Evolutionary conservation across 306 rosid genomes (phyloP).

Genomic region (Cicer cuneatum): DNA sequence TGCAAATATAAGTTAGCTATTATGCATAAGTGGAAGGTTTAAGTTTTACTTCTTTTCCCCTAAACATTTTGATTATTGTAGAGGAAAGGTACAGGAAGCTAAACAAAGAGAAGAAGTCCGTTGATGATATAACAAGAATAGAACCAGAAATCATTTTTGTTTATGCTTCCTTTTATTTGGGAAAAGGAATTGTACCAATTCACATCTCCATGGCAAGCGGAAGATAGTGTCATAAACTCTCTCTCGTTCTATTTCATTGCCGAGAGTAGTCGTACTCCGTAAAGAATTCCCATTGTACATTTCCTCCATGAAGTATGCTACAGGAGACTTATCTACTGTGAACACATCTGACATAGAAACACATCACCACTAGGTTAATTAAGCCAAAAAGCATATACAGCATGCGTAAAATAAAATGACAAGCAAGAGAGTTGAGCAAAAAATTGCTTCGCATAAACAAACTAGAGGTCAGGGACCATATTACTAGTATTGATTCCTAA

Average conservation of each 20-base stretch:
- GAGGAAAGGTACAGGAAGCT: slow-evolving; percentile 26
- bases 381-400: slow-evolving; percentile 2
- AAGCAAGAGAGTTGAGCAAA: slow-evolving; percentile 24
- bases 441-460: slow-evolving; percentile 6
- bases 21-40: slow-evolving; percentile 9
- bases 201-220: slow-evolving; percentile 99
- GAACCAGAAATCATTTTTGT: slow-evolving; percentile 14
- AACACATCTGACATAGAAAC: slow-evolving; percentile 59
- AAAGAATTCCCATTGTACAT: slow-evolving; percentile 84
- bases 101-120: slow-evolving; percentile 33
- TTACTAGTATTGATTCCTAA: slow-evolving; percentile 28
- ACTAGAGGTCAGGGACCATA: neutral
- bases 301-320: slow-evolving; percentile 81
- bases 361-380: slow-evolving; percentile 32
- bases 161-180: slow-evolving; percentile 17
- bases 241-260: slow-evolving; percentile 92
- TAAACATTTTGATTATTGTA: slow-evolving; percentile 24
- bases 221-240: slow-evolving; percentile 94
- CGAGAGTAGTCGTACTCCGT: slow-evolving; percentile 81
- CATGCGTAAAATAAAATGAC: slow-evolving; percentile 25
- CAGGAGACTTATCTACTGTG: slow-evolving; percentile 73
- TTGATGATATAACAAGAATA: slow-evolving; percentile 41
- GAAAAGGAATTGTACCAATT: slow-evolving; percentile 72
- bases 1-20: slow-evolving; percentile 40
- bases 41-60: slow-evolving; percentile 2